Evolutionary conservation across 2,329 filamentous ascomycete species (phyloP).

Genomic region (Periconia digitata): DNA sequence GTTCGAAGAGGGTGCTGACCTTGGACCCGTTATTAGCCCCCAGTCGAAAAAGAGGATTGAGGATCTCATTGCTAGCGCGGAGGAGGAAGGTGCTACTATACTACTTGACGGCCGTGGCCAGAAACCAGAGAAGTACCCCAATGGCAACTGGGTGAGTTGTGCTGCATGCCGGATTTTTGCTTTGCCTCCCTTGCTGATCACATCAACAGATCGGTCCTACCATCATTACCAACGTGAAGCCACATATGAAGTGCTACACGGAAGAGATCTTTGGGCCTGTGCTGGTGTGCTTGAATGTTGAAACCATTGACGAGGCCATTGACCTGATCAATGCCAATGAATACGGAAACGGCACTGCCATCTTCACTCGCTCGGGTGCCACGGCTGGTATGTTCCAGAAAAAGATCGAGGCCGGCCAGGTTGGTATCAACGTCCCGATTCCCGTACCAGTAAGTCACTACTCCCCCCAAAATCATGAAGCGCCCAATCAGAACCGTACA

Average conservation of each 20-base stretch:
- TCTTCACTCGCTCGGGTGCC: slow-evolving; percentile 78
- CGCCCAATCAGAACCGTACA: no score
- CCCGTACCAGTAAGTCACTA: slow-evolving; percentile 53
- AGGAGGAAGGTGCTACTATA: slow-evolving; percentile 79
- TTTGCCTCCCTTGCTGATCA: background rate
- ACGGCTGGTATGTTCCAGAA: slow-evolving; percentile 78
- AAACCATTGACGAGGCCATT: slow-evolving; percentile 77
- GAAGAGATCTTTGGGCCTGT: slow-evolving; percentile 88
- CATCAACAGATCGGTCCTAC: slow-evolving; percentile 69
- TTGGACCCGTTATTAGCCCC: slow-evolving; percentile 80
- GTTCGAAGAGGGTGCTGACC: slow-evolving; percentile 77
- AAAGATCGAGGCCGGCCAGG: slow-evolving; percentile 81
- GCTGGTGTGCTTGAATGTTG: slow-evolving; percentile 76
- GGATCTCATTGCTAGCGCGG: slow-evolving; percentile 71
- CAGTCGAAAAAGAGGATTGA: slow-evolving; percentile 80
- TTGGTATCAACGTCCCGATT: slow-evolving; percentile 83
- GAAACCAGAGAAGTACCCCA: slow-evolving; percentile 75
- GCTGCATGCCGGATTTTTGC: background rate
- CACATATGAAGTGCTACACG: slow-evolving; percentile 79
- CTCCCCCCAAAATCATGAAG: no score
- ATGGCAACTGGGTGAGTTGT: slow-evolving; percentile 71
- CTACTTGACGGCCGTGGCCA: slow-evolving; percentile 78
- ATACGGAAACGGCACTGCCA: slow-evolving; percentile 83
- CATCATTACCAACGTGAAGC: slow-evolving; percentile 78
- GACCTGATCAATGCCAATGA: slow-evolving; percentile 82